Base-by-base conservation (phyloP, 208 protist species). In the Balamuthia mandrillaris region DNA sequence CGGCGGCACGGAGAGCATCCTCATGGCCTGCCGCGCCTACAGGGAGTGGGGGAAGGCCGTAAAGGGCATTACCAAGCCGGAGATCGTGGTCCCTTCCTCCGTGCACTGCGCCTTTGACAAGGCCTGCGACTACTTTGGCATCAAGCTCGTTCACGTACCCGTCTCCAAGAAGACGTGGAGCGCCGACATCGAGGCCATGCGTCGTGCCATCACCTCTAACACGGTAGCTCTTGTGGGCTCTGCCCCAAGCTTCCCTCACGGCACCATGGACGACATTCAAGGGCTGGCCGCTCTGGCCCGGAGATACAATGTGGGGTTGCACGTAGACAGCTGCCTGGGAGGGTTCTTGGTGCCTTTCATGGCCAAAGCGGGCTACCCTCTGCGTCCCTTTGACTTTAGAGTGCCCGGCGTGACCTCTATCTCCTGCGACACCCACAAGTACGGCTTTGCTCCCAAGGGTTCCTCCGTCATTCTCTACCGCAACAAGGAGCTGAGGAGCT, bases 351-450 rank as follows among this genome's bases (percentile, higher is more conserved):
- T 99, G 29, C 97, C 98, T 33, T 99, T 98, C 86, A 93, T 98
- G 45, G 92, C 93, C 37, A 94, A 94, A 65, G 95, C 96, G 0
- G 97, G 97, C 39, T 96, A 94, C 83, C 61, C 45, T 18, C 29
- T 91, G 21, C 79, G 70, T 3, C 72, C 70, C 10, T 91, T 90
- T 45, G 98, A 99, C 91, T 99, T 99, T 86, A 82, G 93, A 54
- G 91, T 99, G 63, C 85, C 87, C 29, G 98, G 98, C 44, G 98
- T 99, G 16, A 99, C 97, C 5, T 97, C 95, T 12, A 99, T 99
- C 51, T 99, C 97, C 10, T 95, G 93, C 72, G 98, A 99, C 91
- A 98, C 96, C 54, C 98, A 99, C 94, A 99, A 99, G 92, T 99
- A 99, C 92, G 98, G 98, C 82, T 99, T 95, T 87, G 94, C 97